Evolutionary conservation across 1,284 basidiomycete species (phyloP).

Genomic region (Sanghuangporus baumii): DNA sequence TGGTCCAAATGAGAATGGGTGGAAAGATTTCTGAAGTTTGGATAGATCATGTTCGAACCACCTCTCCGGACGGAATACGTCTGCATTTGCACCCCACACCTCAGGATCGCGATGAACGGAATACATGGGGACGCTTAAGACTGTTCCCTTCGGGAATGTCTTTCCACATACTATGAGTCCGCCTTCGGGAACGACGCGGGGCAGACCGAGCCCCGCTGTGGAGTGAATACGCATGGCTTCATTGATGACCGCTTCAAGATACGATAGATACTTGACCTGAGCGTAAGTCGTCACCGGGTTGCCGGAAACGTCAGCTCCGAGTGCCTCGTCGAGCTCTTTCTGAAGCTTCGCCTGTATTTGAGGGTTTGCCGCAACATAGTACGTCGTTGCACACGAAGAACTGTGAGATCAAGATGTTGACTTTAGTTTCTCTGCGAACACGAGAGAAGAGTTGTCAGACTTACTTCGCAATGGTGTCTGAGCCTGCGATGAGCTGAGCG

Average conservation of each 20-base stretch:
- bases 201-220: slow-evolving; percentile 75
- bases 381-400: slow-evolving; percentile 82
- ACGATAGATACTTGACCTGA: slow-evolving; percentile 64
- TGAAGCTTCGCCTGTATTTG: slow-evolving; percentile 67
- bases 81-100: slow-evolving; percentile 77
- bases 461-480: slow-evolving; percentile 33
- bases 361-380: slow-evolving; percentile 71
- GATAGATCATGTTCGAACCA: slow-evolving; percentile 69
- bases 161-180: slow-evolving; percentile 55
- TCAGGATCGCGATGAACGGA: slow-evolving; percentile 68
- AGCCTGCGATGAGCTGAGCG: slow-evolving; percentile 44
- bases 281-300: slow-evolving; percentile 49
- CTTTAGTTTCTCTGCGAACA: neutral
- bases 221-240: slow-evolving; percentile 81
- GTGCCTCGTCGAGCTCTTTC: slow-evolving; percentile 73
- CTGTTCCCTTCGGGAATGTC: slow-evolving; percentile 65
- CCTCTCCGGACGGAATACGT: slow-evolving; percentile 72
- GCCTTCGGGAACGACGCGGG: slow-evolving; percentile 68
- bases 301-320: slow-evolving; percentile 45
- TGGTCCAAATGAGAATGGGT: slow-evolving; percentile 68
- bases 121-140: slow-evolving; percentile 72
- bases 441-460: neutral
- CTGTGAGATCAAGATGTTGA: slow-evolving; percentile 28
- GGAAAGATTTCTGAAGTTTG: slow-evolving; percentile 63
- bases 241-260: slow-evolving; percentile 78